phyloP scores from a whole-genome alignment of 352 stramenopile genomes.

The Phytophthora pisi region DNA sequence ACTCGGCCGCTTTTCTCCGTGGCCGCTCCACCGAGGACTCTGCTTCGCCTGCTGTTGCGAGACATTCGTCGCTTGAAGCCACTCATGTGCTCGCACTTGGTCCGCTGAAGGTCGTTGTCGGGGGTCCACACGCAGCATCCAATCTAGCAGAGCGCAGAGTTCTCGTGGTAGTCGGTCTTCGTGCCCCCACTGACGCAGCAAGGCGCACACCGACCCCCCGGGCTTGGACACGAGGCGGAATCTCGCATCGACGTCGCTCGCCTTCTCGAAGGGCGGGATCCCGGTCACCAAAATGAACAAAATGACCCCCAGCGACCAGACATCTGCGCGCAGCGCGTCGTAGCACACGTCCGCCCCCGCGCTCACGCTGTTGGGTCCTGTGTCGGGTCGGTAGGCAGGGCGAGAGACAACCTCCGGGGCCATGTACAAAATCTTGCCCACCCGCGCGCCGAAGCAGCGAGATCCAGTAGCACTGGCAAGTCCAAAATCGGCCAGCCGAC shows the following conservation, averaged over 20 bases:
- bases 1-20: constrained; percentile 21
- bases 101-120: constrained; percentile 41
- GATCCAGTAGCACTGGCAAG: constrained; percentile 48
- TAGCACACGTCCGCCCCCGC: constrained; percentile 31
- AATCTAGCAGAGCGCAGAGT: constrained; percentile 41
- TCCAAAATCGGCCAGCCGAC: constrained; percentile 62
- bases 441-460: constrained; percentile 40
- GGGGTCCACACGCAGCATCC: constrained; percentile 47
- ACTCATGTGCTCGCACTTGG: constrained; percentile 46
- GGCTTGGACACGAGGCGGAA: constrained; percentile 52
- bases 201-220: constrained; percentile 36
- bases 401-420: constrained; percentile 58
- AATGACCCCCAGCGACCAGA: constrained; percentile 73
- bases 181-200: constrained; percentile 50
- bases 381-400: constrained; percentile 5
- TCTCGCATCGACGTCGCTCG: constrained; percentile 51
- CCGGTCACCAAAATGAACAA: constrained; percentile 69
- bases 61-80: constrained; percentile 30
- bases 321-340: constrained; percentile 56
- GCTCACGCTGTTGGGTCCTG: not conserved
- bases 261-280: constrained; percentile 53
- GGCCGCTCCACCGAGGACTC: constrained; percentile 14
- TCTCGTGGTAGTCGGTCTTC: constrained; percentile 37
- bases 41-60: not conserved
- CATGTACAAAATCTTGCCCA: constrained; percentile 75